Evolutionary conservation across 2,329 filamentous ascomycete species (phyloP), one percentile per base, ranked within the genome.

Genomic region (Fusarium sp.): DNA sequence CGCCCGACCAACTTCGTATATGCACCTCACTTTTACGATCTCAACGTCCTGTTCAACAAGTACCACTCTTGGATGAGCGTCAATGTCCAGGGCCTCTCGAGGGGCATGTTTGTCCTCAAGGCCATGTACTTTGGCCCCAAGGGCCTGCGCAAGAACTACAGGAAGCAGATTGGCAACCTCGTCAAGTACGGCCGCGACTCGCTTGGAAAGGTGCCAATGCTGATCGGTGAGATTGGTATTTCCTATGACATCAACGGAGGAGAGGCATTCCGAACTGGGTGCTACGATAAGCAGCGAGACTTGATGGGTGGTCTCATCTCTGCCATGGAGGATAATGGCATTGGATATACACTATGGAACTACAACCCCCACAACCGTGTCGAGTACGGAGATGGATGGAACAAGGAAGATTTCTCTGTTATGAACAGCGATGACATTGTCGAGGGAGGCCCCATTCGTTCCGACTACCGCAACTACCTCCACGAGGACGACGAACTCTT

Each of bases 391-490:
- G 84, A 85, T 13, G 82, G 83, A 2, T 85, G 84, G 84, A 85
- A 85, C 65, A 84, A 82, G 64, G 84, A 85, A 65, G 84, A 85
- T 54, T 85, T 85, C 59, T 85, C 84, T 0, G 74, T 85, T 27
- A 76, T 85, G 22, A 84, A 84, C 9, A 79, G 82, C 22, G 80
- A 84, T 63, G 77, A 77, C 0, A 71, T 76, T 11, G 76, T 78
- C 1, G 80, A 80, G 9, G 72, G 80, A 11, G 70, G 71, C 2
- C 76, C 80, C 1, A 74, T 78, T 0, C 76, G 70, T 4, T 69
- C 68, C 5, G 81, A 85, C 58, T 82, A 83, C 62, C 76, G 81
- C n/a, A 83, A 84, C 35, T 35, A 75, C 6, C 50, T 48, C 0
- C 79, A 83, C 56, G 78, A 83, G 4, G 60, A 75, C 14, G 79